phyloP scores from a whole-genome alignment of 1,284 basidiomycete species.

The Apiotrichum sp. region DNA sequence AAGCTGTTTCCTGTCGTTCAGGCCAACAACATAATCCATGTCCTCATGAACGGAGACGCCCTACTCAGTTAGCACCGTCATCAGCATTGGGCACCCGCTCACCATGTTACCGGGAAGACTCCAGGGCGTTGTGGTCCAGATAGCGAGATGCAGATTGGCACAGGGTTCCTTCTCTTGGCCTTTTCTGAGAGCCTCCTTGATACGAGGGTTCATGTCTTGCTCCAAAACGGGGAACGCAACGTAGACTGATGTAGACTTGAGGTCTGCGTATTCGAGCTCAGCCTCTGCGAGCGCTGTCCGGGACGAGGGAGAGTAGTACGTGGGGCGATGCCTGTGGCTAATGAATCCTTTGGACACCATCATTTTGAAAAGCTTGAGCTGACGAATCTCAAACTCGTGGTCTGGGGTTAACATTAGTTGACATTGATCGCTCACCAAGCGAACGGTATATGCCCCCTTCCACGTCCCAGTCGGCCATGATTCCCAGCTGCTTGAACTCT shows the following conservation, averaged over 20 bases:
- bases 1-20: slow-evolving; percentile 41
- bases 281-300: slow-evolving; percentile 92
- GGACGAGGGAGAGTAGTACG: slow-evolving; percentile 93
- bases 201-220: slow-evolving; percentile 30
- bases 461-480: slow-evolving; percentile 86
- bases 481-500: slow-evolving; percentile 75
- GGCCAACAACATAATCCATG: slow-evolving; percentile 64
- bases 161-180: slow-evolving; percentile 1
- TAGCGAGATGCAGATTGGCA: slow-evolving; percentile 56
- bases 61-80: slow-evolving; percentile 54
- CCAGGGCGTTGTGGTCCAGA: slow-evolving; percentile 99
- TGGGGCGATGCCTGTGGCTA: slow-evolving; percentile 79
- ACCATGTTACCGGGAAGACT: slow-evolving; percentile 94
- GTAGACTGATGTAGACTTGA: slow-evolving; percentile 81
- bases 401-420: slow-evolving; percentile 51
- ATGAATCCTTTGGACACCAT: slow-evolving; percentile 78
- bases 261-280: slow-evolving; percentile 86
- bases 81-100: slow-evolving; percentile 62
- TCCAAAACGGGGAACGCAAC: slow-evolving; percentile 62
- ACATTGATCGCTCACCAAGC: slow-evolving; percentile 55
- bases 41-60: slow-evolving; percentile 77
- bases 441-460: slow-evolving; percentile 76
- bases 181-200: slow-evolving; percentile 23
- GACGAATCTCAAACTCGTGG: slow-evolving; percentile 78
- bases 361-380: slow-evolving; percentile 75